Conservation (phyloP, 1,284 basidiomycete genomes). For the Vanrija sp. region DNA sequence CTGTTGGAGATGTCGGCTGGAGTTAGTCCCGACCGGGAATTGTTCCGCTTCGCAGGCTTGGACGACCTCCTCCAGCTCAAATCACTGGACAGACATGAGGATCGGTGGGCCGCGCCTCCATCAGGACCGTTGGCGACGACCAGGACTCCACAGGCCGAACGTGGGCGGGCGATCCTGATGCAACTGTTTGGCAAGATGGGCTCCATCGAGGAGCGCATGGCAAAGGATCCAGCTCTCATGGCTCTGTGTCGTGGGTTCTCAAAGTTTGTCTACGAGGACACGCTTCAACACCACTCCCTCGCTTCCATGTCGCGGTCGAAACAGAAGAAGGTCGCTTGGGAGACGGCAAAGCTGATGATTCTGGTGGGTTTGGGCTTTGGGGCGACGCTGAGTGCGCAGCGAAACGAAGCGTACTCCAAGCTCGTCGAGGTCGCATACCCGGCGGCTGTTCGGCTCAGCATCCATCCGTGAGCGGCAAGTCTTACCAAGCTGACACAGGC, state of each 20-base stretch:
- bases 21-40: not conserved
- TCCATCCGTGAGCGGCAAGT: not conserved
- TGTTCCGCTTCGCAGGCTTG: not conserved
- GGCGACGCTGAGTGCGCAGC: not conserved
- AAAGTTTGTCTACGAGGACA: slow-evolving; percentile 2
- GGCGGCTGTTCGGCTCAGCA: not conserved
- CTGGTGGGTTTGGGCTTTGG: not conserved
- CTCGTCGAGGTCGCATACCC: not conserved
- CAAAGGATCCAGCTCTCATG: not conserved
- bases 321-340: not conserved
- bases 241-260: slow-evolving; percentile 1
- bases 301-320: not conserved
- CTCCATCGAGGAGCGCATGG: not conserved
- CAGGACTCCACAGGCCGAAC: not conserved
- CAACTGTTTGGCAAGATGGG: not conserved
- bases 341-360: slow-evolving; percentile 1
- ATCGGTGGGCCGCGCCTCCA: not conserved
- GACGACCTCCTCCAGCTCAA: not conserved
- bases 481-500: not conserved
- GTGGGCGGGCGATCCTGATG: not conserved
- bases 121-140: not conserved
- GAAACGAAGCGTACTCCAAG: slow-evolving; percentile 1
- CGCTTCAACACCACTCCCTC: not conserved
- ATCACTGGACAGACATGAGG: not conserved
- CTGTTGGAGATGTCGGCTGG: not conserved